Conservation (phyloP, 2,329 filamentous ascomycete species). For the Diaporthe eres region DNA sequence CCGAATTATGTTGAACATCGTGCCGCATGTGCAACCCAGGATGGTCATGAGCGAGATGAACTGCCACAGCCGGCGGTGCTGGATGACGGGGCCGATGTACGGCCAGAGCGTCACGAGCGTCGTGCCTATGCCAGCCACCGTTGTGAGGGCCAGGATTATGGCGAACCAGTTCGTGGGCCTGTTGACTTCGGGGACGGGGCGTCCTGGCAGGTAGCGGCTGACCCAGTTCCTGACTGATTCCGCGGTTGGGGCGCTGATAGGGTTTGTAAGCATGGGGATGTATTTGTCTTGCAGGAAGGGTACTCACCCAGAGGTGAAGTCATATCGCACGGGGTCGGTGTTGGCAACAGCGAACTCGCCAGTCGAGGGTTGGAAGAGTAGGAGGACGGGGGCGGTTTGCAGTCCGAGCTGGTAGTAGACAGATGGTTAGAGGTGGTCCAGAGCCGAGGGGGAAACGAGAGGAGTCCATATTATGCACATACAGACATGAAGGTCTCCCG, state of each 20-base stretch:
- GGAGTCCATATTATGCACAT: slow-evolving; percentile 49
- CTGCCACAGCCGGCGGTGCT: slow-evolving; percentile 95
- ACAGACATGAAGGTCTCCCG: slow-evolving; percentile 90
- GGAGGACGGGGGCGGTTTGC: slow-evolving; percentile 91
- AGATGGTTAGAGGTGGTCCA: slow-evolving; percentile 13
- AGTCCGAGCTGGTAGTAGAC: slow-evolving; percentile 78
- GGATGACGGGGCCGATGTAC: slow-evolving; percentile 84
- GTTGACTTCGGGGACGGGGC: slow-evolving; percentile 82
- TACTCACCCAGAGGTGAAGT: slow-evolving; percentile 84
- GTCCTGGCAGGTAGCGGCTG: slow-evolving; percentile 80
- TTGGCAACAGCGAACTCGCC: slow-evolving; percentile 83
- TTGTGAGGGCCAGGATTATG: slow-evolving; percentile 76
- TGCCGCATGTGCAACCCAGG: slow-evolving; percentile 92
- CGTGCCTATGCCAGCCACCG: slow-evolving; percentile 79
- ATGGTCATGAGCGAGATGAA: slow-evolving; percentile 90
- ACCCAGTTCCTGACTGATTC: slow-evolving; percentile 87
- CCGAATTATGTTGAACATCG: slow-evolving; percentile 99
- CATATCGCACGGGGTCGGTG: slow-evolving; percentile 80
- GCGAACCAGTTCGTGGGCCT: slow-evolving; percentile 91
- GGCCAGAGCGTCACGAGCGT: slow-evolving; percentile 79
- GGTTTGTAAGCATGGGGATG: slow-evolving; percentile 2
- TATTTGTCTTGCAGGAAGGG: not conserved
- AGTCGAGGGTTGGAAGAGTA: slow-evolving; percentile 87
- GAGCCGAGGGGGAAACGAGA: too few relatives aligned
- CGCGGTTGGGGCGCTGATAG: slow-evolving; percentile 76